Evolutionary conservation across 2,329 filamentous ascomycete species (phyloP), one percentile per base, ranked within the genome.

Genomic region (Paecilomyces dactylethromorphus): DNA sequence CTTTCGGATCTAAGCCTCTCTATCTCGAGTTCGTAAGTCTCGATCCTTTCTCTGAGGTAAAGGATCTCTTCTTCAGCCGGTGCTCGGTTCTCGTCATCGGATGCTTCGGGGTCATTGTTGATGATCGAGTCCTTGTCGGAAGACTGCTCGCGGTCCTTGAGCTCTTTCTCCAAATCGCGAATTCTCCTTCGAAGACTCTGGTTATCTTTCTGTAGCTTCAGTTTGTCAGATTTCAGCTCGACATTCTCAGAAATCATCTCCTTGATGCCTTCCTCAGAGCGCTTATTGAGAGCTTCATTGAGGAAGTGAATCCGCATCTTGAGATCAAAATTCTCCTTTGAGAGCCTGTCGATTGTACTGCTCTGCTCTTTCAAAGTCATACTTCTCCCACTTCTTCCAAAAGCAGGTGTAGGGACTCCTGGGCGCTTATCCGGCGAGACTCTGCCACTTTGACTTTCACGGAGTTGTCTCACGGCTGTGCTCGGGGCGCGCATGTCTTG

Each of bases 171-270:
- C 53, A 97, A 77, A 66, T 97, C 92, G 68, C 92, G 90, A 59
- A 96, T 83, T 64, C 89, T 87, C 62, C 89, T 87, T 22, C 91
- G 87, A 58, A 97, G 75, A 21, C 87, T 82, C 72, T 95, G 94
- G 71, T 91, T 94, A 68, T 99, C 94, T 63, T 95, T 91, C 73
- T 96, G 91, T 59, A 94, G 82, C 35, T 94, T 90, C 3, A 93
- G 87, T 52, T 97, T 84, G 61, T 90, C 91, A 0, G 93, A 96
- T 74, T 95, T 94, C 54, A 97, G 83, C 71, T 97, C 92, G 3
- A 97, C 93, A 68, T 97, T 99, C 74, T 97, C 93, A 52, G 91
- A 92, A 67, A 97, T 96, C 88, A 97, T 95, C 72, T 97, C 93
- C 76, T 96, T 96, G 72, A 99, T 88, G 63, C 92, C 92, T 76